These are phyloP conservation scores for Croton setiger DNA, from an alignment of 441 rosid species.

Conservation along the genomic window DNA sequence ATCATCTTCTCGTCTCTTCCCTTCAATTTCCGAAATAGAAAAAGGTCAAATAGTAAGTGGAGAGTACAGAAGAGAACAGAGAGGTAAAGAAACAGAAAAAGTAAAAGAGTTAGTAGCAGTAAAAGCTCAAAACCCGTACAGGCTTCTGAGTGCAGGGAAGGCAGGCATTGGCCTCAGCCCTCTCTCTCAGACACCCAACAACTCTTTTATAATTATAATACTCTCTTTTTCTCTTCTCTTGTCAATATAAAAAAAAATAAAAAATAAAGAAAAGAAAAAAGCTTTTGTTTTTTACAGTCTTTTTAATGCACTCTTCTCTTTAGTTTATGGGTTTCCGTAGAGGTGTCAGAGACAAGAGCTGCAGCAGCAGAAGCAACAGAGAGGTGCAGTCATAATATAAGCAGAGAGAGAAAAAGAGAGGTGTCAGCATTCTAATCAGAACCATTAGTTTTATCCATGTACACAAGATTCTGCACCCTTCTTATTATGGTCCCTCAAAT, in stretches of 20 bases:
- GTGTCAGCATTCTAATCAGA: slow-evolving; percentile 41
- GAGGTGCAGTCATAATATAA: slow-evolving; percentile 40
- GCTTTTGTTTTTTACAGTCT: slow-evolving; percentile 25
- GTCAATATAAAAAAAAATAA: not conserved
- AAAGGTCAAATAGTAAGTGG: slow-evolving; percentile 35
- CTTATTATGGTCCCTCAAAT: slow-evolving; percentile 51
- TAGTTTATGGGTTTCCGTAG: slow-evolving; percentile 76
- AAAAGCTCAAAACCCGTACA: slow-evolving; percentile 48
- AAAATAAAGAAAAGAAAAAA: not conserved
- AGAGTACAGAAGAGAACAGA: slow-evolving; percentile 6
- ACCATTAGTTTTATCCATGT: slow-evolving; percentile 61
- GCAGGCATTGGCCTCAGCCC: slow-evolving; percentile 35
- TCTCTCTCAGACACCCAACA: slow-evolving; percentile 18
- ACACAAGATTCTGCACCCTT: slow-evolving; percentile 61
- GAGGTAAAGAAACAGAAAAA: slow-evolving; percentile 47
- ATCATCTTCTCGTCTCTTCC: not conserved
- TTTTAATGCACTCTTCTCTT: slow-evolving; percentile 27
- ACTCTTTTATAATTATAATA: slow-evolving; percentile 2
- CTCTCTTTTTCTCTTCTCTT: not conserved
- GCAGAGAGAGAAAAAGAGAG: slow-evolving; percentile 16
- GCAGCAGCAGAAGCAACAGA: slow-evolving; percentile 39
- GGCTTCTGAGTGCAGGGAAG: slow-evolving; percentile 29
- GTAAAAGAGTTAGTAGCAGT: slow-evolving; percentile 49
- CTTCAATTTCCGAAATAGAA: slow-evolving; percentile 37
- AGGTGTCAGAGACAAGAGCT: slow-evolving; percentile 76